Conservation (phyloP, 2,329 filamentous ascomycete species). For the Parastagonospora avenae region DNA sequence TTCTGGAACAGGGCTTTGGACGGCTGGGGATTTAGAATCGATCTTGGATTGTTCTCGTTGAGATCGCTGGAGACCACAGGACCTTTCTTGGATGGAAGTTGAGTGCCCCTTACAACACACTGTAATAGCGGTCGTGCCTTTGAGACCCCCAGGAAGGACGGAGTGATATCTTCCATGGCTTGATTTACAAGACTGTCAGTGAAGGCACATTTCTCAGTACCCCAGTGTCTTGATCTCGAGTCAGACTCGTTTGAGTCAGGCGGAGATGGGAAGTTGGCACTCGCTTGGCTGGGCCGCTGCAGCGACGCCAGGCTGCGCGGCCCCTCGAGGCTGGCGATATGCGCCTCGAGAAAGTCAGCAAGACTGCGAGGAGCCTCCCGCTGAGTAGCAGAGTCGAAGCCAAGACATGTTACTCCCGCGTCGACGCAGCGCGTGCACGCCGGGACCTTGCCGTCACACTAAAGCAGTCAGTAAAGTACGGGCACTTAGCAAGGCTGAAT, state of each 20-base stretch:
- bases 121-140: conserved; percentile 38
- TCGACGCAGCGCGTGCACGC: conserved; percentile 41
- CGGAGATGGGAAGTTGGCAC: conserved; percentile 30
- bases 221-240: conserved; percentile 12
- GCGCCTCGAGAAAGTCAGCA: conserved; percentile 40
- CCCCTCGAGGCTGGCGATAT: conserved; percentile 36
- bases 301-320: conserved; percentile 19
- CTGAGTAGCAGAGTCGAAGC: conserved; percentile 43
- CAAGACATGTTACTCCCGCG: conserved; percentile 38
- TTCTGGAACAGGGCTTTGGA: conserved; percentile 30
- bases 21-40: conserved; percentile 44
- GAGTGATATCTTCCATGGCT: conserved; percentile 44
- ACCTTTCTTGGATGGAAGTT: conserved; percentile 41
- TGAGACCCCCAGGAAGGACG: conserved; percentile 43
- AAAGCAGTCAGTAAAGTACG: conserved; percentile 18
- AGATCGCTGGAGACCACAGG: conserved; percentile 42
- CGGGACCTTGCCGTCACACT: conserved; percentile 46
- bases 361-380: conserved; percentile 40
- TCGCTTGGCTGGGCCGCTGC: conserved; percentile 17
- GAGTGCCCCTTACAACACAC: conserved; percentile 44
- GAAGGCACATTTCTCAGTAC: conserved; percentile 33
- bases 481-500: conserved; percentile 10
- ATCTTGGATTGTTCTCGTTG: conserved; percentile 43
- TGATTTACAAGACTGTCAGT: conserved; percentile 40
- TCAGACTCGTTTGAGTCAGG: conserved; percentile 32